Conservation (phyloP, 2,329 filamentous ascomycete species). For the Mycocentrospora acerina region DNA sequence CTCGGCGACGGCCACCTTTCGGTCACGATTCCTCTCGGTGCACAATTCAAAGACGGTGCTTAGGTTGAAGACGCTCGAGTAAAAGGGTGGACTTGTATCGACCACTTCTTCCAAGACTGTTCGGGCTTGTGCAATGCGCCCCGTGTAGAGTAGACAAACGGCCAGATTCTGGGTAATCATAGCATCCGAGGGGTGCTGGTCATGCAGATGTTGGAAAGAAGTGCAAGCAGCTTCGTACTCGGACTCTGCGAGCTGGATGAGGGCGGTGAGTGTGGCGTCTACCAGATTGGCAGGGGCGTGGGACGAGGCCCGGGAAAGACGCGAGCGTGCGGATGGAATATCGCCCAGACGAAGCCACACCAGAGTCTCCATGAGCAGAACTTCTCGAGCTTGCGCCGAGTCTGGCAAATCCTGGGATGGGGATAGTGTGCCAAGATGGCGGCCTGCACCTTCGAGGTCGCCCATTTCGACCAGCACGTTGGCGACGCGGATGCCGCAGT, state of each 20-base stretch:
- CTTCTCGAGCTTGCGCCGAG: conserved; percentile 25
- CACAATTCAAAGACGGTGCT: conserved; percentile 90
- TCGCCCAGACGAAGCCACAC: conserved; percentile 81
- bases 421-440: conserved; percentile 66
- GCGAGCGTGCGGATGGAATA: conserved; percentile 63
- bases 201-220: conserved; percentile 60
- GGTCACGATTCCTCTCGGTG: conserved; percentile 69
- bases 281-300: conserved; percentile 31
- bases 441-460: conserved; percentile 75
- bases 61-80: conserved; percentile 84
- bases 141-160: conserved; percentile 80
- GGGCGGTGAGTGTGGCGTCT: conserved; percentile 58
- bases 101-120: conserved; percentile 67
- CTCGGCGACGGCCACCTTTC: conserved; percentile 73
- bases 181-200: conserved; percentile 56
- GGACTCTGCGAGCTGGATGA: conserved; percentile 78
- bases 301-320: conserved; percentile 44
- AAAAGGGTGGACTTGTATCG: conserved; percentile 61
- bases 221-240: conserved; percentile 65
- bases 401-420: conserved; percentile 32
- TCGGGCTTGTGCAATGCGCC: conserved; percentile 65
- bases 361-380: conserved; percentile 56
- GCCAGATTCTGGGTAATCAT: conserved; percentile 81
- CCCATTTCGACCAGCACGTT: conserved; percentile 81
- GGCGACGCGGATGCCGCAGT: conserved; percentile 68